phyloP scores from a whole-genome alignment of 345 rosid genomes.

The Eucalyptus leucophloia region DNA sequence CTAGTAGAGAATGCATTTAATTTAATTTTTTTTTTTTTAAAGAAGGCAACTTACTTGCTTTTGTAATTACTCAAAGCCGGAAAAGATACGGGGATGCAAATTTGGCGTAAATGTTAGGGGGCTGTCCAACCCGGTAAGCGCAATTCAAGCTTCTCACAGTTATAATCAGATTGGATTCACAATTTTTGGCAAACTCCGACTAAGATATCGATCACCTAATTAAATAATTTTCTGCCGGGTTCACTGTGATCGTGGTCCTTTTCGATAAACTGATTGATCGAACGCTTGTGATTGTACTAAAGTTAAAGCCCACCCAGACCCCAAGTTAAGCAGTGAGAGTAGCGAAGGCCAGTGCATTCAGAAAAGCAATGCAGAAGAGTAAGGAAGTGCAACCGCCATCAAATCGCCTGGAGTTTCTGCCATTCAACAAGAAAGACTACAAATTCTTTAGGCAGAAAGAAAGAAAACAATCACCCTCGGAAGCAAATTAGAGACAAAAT shows the following conservation, averaged over 20 bases:
- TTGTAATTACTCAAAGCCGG: neutral
- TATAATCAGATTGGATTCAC: neutral
- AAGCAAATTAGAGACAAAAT: neutral
- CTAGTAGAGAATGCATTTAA: neutral
- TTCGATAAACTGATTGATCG: neutral
- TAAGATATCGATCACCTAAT: neutral
- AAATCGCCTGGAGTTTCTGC: neutral
- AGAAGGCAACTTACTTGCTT: neutral
- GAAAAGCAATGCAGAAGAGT: neutral
- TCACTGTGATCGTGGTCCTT: neutral
- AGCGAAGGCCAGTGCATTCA: neutral
- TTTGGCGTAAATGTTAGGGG: neutral
- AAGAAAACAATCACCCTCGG: neutral
- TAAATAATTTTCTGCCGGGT: neutral
- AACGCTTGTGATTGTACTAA: neutral
- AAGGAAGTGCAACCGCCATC: neutral
- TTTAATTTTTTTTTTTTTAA: too few relatives aligned
- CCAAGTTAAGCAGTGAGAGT: neutral
- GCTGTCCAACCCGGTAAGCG: neutral
- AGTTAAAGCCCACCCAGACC: neutral
- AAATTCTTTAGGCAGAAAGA: neutral
- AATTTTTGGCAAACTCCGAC: neutral
- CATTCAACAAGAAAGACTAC: neutral
- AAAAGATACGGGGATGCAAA: neutral
- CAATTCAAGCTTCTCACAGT: neutral